phyloP scores from a whole-genome alignment of 2,329 filamentous ascomycete species.

The Didymellaceae sp. region DNA sequence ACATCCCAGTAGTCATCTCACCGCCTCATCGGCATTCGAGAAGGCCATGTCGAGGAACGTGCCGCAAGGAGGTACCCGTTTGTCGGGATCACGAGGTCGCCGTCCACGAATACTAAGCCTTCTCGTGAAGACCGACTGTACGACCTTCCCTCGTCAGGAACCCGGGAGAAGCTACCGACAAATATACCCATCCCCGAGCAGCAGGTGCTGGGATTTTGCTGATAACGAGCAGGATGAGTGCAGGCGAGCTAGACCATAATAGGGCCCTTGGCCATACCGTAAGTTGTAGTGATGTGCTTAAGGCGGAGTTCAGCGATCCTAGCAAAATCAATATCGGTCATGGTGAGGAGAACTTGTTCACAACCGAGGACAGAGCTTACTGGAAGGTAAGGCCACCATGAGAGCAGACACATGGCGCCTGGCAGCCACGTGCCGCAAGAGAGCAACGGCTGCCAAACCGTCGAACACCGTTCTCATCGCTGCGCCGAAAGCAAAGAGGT shows the following conservation, averaged over 20 bases:
- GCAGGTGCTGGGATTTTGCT: background rate
- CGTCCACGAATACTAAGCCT: slow-evolving; percentile 5
- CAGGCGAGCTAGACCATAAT: background rate
- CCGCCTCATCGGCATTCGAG: slow-evolving; percentile 6
- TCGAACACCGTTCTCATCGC: background rate
- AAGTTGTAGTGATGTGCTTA: background rate
- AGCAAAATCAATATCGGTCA: background rate
- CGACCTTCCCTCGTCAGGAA: background rate
- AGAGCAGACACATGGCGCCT: background rate
- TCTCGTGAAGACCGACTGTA: slow-evolving; percentile 3
- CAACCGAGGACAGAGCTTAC: too few relatives aligned
- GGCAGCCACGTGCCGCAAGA: background rate
- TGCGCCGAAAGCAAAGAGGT: background rate
- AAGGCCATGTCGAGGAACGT: slow-evolving; percentile 9
- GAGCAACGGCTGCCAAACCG: slow-evolving; percentile 1
- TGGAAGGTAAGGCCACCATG: background rate
- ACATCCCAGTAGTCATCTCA: slow-evolving; percentile 1
- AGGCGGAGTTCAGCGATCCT: slow-evolving; percentile 2
- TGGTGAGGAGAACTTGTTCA: too few relatives aligned
- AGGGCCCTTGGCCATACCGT: background rate
- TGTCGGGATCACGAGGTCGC: slow-evolving; percentile 11
- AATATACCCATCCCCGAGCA: slow-evolving; percentile 18
- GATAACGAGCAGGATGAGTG: slow-evolving; percentile 4
- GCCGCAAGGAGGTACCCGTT: slow-evolving; percentile 12
- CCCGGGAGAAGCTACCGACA: slow-evolving; percentile 1